Evolutionary conservation across 192 early-diverging fungal genomes (phyloP).

Genomic region (Rhizoclosmatium globosum): DNA sequence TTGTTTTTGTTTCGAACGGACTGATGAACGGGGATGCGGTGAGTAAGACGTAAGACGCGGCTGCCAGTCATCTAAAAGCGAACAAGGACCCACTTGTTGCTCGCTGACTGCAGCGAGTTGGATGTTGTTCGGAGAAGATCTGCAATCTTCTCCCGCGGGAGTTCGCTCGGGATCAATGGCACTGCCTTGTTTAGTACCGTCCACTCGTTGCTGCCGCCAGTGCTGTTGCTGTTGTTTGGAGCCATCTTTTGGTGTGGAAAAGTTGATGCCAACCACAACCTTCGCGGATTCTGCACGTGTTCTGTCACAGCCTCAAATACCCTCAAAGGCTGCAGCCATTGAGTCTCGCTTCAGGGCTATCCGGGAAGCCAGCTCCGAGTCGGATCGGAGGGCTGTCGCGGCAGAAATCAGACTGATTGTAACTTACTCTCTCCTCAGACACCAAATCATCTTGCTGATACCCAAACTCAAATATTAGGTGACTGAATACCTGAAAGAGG

Average conservation of each 20-base stretch:
- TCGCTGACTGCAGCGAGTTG: not conserved
- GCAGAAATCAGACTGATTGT: not conserved
- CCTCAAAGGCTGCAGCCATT: not conserved
- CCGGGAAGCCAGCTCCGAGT: not conserved
- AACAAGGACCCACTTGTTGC: not conserved
- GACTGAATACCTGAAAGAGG: constrained; percentile 63
- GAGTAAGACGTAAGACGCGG: not conserved
- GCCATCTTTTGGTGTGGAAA: not conserved
- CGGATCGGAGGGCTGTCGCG: not conserved
- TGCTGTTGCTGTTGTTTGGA: not conserved
- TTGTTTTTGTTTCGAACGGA: not conserved
- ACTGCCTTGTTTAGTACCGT: not conserved
- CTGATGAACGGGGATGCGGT: not conserved
- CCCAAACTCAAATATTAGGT: constrained; percentile 42
- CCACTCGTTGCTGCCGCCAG: constrained; percentile 7
- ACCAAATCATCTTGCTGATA: no score
- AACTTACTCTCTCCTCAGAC: not conserved
- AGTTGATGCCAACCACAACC: not conserved
- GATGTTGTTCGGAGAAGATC: not conserved
- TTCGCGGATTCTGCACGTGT: not conserved
- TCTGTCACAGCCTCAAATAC: not conserved
- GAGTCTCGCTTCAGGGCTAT: not conserved
- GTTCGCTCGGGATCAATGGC: not conserved
- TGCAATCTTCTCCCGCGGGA: not conserved
- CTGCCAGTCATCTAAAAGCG: not conserved